Evolutionary conservation across 148 eudicot species (phyloP).

Genomic region (Arbutus unedo): DNA sequence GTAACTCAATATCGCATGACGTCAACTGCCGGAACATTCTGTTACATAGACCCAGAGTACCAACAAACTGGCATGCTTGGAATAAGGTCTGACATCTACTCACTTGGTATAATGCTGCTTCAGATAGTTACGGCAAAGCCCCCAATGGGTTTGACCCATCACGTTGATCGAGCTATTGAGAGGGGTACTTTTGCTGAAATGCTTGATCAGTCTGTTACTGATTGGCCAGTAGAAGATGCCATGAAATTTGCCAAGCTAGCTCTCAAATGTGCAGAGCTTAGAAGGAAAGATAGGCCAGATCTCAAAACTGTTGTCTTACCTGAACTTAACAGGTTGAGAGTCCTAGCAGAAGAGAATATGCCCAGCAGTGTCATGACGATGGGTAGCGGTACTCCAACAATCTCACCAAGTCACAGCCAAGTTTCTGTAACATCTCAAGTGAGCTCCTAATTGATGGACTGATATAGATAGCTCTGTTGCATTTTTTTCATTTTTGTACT

Average conservation of each 20-base stretch:
- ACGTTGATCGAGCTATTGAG: constrained; percentile 34
- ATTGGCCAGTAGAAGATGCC: constrained; percentile 41
- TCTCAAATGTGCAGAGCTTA: constrained; percentile 34
- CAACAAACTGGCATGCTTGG: constrained; percentile 51
- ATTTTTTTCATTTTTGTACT: background rate
- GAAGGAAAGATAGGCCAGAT: constrained; percentile 42
- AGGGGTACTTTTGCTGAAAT: constrained; percentile 33
- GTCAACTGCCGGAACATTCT: constrained; percentile 44
- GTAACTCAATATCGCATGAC: constrained; percentile 47
- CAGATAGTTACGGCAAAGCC: constrained; percentile 38
- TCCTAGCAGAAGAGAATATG: constrained; percentile 32
- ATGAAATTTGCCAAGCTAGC: constrained; percentile 29
- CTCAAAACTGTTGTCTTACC: constrained; percentile 30
- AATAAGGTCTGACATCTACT: constrained; percentile 38
- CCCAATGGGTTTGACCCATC: constrained; percentile 45
- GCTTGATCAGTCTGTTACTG: constrained; percentile 30
- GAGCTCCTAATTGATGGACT: constrained; percentile 4
- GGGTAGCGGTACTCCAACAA: constrained; percentile 8
- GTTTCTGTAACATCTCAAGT: constrained; percentile 8
- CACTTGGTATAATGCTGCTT: constrained; percentile 37
- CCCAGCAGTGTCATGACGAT: constrained; percentile 1
- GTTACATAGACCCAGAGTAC: constrained; percentile 48
- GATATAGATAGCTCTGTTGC: background rate
- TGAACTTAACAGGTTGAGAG: constrained; percentile 30
- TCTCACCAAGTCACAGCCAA: constrained; percentile 15